Evolutionary conservation across 345 rosid genomes (phyloP), one percentile per base, ranked within the genome.

Genomic region (Moringa oleifera): DNA sequence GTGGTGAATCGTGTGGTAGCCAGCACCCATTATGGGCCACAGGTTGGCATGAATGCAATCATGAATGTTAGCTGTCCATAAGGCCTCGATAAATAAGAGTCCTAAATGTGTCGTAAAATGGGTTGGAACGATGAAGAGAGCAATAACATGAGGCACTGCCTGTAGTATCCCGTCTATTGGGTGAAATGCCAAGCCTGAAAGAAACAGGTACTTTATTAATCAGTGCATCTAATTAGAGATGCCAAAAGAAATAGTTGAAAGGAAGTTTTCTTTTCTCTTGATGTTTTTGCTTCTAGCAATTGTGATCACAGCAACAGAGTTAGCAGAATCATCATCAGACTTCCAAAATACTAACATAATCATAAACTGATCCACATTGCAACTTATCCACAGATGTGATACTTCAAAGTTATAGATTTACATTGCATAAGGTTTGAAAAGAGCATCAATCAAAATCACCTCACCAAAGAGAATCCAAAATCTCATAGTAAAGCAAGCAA

Each of bases 11-110:
- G 99, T 94, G 75, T 94, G 99, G 81, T 88, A 86, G 25, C 97
- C 99, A 46, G 99, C 96, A 20, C 99, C 99, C 99, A 94, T 90
- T 20, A 88, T 76, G 1, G 99, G 95, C 99, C 99, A 90, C 1
- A 85, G 25, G 51, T 85, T 85, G 52, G 71, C 81, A 20, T 94
- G 88, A 73, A 94, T 94, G 75, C 97, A 90, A 57, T 94, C 99
- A 41, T 94, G 99, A 52, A 94, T 88, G 72, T 90, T 94, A 0
- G 97, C 85, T 0, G 96, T 88, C 99, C 99, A 94, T 74, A 90
- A 58, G 10, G 81, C 92, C 74, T 93, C 99, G 0, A 90, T 46
- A 71, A 90, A 90, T 55, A 90, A 58, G 61, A 93, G 90, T 41
- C 63, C 89, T 25, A 93, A 23, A 66, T 93, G 97, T 0, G 95